Conservation (phyloP, 371 early-diverging fungal species). For the Funneliformis caledonium region DNA sequence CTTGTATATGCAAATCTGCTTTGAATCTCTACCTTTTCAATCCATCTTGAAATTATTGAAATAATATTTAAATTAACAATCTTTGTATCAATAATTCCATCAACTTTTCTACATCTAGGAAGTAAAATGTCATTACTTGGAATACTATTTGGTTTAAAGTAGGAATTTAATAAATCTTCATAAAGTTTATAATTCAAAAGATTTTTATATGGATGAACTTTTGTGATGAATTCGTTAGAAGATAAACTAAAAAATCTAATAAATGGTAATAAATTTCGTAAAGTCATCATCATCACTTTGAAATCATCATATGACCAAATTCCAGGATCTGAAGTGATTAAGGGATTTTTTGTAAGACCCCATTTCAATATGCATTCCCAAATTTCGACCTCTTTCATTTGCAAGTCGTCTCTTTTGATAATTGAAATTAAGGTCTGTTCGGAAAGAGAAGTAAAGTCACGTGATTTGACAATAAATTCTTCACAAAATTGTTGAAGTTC, state of each 20-base stretch:
- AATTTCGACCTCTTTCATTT: conserved; percentile 17
- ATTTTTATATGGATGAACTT: conserved; percentile 2
- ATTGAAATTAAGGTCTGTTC: conserved; percentile 7
- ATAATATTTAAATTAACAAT: no score
- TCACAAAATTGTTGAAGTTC: not conserved
- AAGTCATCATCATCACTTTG: not conserved
- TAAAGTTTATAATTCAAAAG: not conserved
- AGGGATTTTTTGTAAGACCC: not conserved
- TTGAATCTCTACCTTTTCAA: no score
- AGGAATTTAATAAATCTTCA: not conserved
- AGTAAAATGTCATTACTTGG: no score
- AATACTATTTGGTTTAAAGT: not conserved
- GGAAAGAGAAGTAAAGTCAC: not conserved
- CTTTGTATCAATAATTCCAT: no score
- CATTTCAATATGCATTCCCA: conserved; percentile 7
- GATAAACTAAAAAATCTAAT: not conserved
- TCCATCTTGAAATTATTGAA: no score
- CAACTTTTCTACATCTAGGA: no score
- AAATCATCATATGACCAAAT: not conserved
- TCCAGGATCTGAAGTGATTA: not conserved
- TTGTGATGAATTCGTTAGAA: not conserved
- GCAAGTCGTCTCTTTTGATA: conserved; percentile 1
- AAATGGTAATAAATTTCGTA: not conserved
- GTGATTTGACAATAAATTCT: conserved; percentile 8
- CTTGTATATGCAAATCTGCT: no score